Percentiles rank a stretch among this genome's conserved stretches.
Evolutionary conservation across 768 basidiomycete species (phyloP).

Genomic region (Amanita rubescens): DNA sequence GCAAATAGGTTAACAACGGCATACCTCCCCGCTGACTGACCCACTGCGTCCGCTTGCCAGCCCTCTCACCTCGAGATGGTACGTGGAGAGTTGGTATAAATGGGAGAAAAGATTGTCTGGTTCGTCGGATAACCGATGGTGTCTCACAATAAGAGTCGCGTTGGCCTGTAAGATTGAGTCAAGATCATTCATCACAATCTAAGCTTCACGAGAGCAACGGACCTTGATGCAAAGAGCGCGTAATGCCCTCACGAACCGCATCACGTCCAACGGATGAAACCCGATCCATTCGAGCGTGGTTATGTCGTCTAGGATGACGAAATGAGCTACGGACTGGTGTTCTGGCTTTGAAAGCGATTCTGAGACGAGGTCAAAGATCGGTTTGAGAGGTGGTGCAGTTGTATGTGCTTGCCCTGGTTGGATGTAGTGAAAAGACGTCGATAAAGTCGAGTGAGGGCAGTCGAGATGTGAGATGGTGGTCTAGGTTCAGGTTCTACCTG

Average conservation of each 20-base stretch:
- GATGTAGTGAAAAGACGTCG: no score
- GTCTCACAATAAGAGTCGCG: slow-evolving; percentile 53
- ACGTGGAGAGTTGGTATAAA: slow-evolving; percentile 55
- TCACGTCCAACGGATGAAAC: slow-evolving; percentile 39
- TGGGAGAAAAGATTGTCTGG: slow-evolving; percentile 53
- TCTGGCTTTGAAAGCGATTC: no score
- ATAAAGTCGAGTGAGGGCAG: no score
- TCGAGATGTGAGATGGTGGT: no score
- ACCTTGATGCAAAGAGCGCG: slow-evolving; percentile 51
- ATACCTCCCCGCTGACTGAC: slow-evolving; percentile 69
- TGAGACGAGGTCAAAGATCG: no score
- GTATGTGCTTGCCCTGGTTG: no score
- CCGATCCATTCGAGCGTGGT: slow-evolving; percentile 69
- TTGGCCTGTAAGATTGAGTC: slow-evolving; percentile 28
- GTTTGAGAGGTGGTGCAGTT: no score
- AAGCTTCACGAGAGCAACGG: background rate
- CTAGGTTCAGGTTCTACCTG: no score
- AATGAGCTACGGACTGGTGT: no score
- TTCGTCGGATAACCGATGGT: slow-evolving; percentile 52
- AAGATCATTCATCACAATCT: background rate
- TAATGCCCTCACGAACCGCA: slow-evolving; percentile 54
- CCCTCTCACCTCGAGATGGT: slow-evolving; percentile 66
- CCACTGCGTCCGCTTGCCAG: slow-evolving; percentile 72
- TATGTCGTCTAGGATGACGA: slow-evolving; percentile 65
- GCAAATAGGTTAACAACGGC: no score